Evolutionary conservation across 352 stramenopile genomes (phyloP).

Genomic region (Elongisporangium anandrum): DNA sequence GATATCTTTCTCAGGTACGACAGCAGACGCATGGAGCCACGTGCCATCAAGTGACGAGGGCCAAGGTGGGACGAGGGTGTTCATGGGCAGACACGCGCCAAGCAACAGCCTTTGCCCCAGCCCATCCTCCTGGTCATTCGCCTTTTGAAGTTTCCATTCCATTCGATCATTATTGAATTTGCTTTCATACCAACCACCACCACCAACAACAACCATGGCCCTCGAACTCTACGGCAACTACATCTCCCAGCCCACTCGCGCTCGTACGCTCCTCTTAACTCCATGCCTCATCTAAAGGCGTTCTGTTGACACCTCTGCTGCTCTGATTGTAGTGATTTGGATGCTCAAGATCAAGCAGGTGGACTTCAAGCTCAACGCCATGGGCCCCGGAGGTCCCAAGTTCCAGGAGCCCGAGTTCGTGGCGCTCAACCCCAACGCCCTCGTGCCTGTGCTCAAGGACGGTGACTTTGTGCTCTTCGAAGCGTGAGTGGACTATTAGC

Average conservation of each 20-base stretch:
- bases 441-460: slow-evolving; percentile 49
- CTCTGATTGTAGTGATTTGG: slow-evolving; percentile 18
- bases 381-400: slow-evolving; percentile 16
- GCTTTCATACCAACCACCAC: background rate
- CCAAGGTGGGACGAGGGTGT: background rate
- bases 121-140: too few relatives aligned
- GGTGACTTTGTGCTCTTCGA: slow-evolving; percentile 56
- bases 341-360: slow-evolving; percentile 33
- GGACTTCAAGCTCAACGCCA: slow-evolving; percentile 21
- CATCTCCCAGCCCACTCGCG: slow-evolving; percentile 28
- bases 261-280: slow-evolving; percentile 1
- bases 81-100: background rate
- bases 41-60: background rate
- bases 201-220: slow-evolving; percentile 12
- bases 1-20: background rate
- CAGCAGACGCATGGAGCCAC: background rate
- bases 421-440: slow-evolving; percentile 42
- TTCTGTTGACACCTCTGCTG: too few relatives aligned
- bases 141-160: background rate
- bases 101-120: background rate
- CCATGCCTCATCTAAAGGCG: background rate
- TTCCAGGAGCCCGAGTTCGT: slow-evolving; percentile 38
- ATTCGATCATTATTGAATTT: slow-evolving; percentile 3
- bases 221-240: slow-evolving; percentile 35
- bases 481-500: slow-evolving; percentile 6